Percentiles rank a stretch among this genome's conserved stretches.
Evolutionary conservation across 495 filamentous ascomycete species (phyloP).

Genomic region (Podospora tetraspora): DNA sequence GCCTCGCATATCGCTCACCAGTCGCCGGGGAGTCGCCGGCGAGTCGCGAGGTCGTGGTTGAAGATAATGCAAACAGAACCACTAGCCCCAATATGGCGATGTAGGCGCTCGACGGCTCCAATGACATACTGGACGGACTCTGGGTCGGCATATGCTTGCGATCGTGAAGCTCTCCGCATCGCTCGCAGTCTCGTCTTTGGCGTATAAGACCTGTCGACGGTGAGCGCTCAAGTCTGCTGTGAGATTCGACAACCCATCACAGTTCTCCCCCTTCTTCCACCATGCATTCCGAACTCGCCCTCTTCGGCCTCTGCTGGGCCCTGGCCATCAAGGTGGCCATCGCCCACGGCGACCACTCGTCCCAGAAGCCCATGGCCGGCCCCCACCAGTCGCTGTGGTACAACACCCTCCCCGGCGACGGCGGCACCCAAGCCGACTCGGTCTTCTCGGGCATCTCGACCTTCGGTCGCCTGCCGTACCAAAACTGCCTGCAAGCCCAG

Average conservation of each 20-base stretch:
- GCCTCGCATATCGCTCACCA: slow-evolving; percentile 4
- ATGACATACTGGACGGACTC: neutral
- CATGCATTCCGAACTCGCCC: slow-evolving; percentile 6
- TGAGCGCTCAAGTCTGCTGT: neutral
- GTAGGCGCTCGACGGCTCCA: slow-evolving; percentile 9
- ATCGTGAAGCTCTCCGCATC: slow-evolving; percentile 2
- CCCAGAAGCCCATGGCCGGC: slow-evolving; percentile 41
- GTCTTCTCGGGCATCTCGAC: slow-evolving; percentile 80
- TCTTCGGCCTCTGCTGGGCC: slow-evolving; percentile 13
- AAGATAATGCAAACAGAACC: neutral
- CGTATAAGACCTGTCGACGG: slow-evolving; percentile 8
- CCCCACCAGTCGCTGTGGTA: slow-evolving; percentile 52
- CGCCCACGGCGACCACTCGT: slow-evolving; percentile 31
- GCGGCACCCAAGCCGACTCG: slow-evolving; percentile 53
- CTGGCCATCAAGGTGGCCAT: slow-evolving; percentile 7
- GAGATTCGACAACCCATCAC: neutral
- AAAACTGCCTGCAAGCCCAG: slow-evolving; percentile 64
- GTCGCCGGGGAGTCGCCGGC: neutral
- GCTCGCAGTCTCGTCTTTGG: neutral
- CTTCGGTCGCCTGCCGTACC: slow-evolving; percentile 75
- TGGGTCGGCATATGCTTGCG: neutral
- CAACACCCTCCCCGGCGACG: slow-evolving; percentile 52
- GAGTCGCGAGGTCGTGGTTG: neutral
- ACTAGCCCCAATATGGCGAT: slow-evolving; percentile 11
- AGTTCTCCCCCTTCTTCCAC: neutral